Base-by-base conservation (phyloP, 768 basidiomycete species). In the Termitomyces sp. region DNA sequence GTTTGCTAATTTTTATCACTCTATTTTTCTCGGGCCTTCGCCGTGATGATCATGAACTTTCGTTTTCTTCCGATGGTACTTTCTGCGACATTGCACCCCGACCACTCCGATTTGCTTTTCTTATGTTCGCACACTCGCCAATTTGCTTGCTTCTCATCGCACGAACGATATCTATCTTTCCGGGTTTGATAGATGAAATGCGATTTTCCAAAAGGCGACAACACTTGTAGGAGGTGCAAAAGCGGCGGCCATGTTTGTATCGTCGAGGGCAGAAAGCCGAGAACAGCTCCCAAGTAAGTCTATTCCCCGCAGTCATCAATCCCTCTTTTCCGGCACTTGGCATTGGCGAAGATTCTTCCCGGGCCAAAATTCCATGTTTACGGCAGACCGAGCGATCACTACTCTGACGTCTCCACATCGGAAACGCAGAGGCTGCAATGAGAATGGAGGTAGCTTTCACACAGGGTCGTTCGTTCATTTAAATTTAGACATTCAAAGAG, bases 221-320 rank as follows among this genome's bases (percentile, higher is more conserved):
- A 82, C 64, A 83, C 86, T n/a, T 93, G 90, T 71, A 84, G 79
- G 64, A 81, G 90, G 46, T 93, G 90, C 69, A 85, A 81, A 62
- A 62, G 77, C 26, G 81, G 84, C 49, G 84, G 87, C 1, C 87
- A 90, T 69, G 76, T 82, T 42, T 93, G 90, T 67, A 83, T 91
- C 60, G 89, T 92, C 38, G 90, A 91, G 69, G 89, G 89, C 47
- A 79, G 90, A 58, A 90, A 89, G 72, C 87, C 83, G 53, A 78
- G 83, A 64, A 86, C 80, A 26, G 83, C 83, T 22, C 89, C 90
- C 58, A 93, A 91, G 90, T 93, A 69, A 82, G 90, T 83, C 55
- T 53, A 43, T 28, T 43, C 40, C 52, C 22, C 52, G 55, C 53
- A 61, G 44, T 48, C 43, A 11, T 49, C 30, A 56, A 55, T 9